Percentiles rank a stretch among this genome's conserved stretches.
phyloP scores from a whole-genome alignment of 257 asterid genomes.

The Lycium barbarum region DNA sequence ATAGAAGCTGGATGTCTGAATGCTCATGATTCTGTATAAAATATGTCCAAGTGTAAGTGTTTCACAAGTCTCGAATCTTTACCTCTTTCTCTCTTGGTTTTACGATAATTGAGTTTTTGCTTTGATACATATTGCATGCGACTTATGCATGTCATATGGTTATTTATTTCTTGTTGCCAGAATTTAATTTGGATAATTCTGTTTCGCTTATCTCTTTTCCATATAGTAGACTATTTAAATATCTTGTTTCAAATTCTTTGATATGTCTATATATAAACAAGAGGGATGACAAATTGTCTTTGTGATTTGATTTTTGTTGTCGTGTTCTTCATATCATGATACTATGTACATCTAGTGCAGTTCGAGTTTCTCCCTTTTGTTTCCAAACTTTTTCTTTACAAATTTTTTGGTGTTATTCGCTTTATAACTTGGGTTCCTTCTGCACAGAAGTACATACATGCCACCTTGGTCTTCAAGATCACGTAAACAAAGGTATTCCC shows the following conservation, averaged over 20 bases:
- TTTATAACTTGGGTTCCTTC: conserved; percentile 42
- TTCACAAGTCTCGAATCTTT: no score
- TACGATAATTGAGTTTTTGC: background rate
- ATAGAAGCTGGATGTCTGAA: conserved; percentile 69
- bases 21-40: conserved; percentile 52
- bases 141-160: background rate
- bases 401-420: conserved; percentile 29
- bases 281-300: background rate
- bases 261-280: background rate
- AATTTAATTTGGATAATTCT: background rate
- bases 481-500: conserved; percentile 57
- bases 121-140: background rate
- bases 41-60: conserved; percentile 72
- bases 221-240: background rate
- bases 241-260: background rate
- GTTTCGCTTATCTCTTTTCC: background rate
- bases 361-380: background rate
- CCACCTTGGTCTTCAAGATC: conserved; percentile 71
- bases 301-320: background rate
- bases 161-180: background rate
- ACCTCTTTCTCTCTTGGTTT: background rate
- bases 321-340: background rate
- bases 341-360: background rate
- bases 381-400: background rate
- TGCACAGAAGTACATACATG: conserved; percentile 80